Evolutionary conservation across 129 eudicot species (phyloP).

Genomic region (Helianthus annuus): DNA sequence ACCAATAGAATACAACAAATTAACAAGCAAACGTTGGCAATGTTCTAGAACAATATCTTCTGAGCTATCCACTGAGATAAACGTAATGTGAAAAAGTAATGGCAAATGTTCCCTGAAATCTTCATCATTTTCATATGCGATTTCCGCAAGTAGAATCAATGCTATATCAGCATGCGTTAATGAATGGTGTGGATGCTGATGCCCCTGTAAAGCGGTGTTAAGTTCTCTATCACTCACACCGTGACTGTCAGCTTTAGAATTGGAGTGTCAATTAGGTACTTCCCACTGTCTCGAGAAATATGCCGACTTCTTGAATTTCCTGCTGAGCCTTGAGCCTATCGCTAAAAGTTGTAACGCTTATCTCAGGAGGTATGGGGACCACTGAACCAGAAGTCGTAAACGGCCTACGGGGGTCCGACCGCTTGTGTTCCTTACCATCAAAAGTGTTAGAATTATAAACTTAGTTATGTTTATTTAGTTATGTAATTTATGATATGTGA

Average conservation of each 20-base stretch:
- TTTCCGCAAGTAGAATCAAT: slow-evolving; percentile 85
- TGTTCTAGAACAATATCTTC: slow-evolving; percentile 92
- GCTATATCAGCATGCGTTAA: slow-evolving; percentile 92
- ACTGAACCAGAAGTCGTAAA: slow-evolving; percentile 71
- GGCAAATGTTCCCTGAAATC: slow-evolving; percentile 95
- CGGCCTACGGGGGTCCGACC: slow-evolving; percentile 69
- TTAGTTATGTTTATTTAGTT: too few species aligned
- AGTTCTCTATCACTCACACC: slow-evolving; percentile 86
- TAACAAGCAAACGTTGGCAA: slow-evolving; percentile 85
- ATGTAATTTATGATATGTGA: too few species aligned
- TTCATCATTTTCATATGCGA: slow-evolving; percentile 87
- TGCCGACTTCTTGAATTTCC: slow-evolving; percentile 80
- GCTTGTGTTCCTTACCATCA: slow-evolving; percentile 70
- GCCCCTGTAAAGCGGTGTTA: slow-evolving; percentile 87
- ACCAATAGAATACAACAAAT: slow-evolving; percentile 84
- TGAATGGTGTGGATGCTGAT: slow-evolving; percentile 58
- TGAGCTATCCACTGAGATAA: slow-evolving; percentile 95
- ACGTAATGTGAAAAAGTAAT: slow-evolving; percentile 81
- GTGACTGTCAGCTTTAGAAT: slow-evolving; percentile 76
- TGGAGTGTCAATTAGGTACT: slow-evolving; percentile 78
- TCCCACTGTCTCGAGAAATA: slow-evolving; percentile 88
- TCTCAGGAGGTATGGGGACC: slow-evolving; percentile 69
- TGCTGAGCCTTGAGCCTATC: slow-evolving; percentile 42
- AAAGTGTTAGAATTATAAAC: too few species aligned
- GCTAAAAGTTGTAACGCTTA: slow-evolving; percentile 62